phyloP scores from a whole-genome alignment of 208 protist genomes.

The Leishmania guyanensis region DNA sequence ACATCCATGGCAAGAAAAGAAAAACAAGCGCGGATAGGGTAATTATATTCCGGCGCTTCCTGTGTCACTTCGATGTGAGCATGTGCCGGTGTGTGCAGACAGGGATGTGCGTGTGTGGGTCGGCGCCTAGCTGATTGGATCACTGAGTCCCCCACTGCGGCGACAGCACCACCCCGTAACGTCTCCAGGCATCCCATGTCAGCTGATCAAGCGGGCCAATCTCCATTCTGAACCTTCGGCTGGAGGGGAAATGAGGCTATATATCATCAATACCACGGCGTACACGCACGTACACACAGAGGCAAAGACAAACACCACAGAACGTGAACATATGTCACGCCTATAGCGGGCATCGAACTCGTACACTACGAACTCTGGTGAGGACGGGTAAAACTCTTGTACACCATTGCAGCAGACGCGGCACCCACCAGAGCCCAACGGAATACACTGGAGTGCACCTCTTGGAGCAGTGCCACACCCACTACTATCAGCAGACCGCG shows the following conservation, averaged over 20 bases:
- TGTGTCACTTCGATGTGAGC: background rate
- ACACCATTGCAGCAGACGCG: constrained; percentile 9
- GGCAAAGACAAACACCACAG: background rate
- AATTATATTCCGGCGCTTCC: background rate
- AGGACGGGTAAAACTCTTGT: constrained; percentile 5
- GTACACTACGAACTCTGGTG: background rate
- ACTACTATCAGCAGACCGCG: constrained; percentile 35
- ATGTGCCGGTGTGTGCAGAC: background rate
- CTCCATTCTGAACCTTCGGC: background rate
- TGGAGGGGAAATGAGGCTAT: background rate
- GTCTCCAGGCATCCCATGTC: background rate
- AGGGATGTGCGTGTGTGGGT: background rate
- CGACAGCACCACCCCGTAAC: background rate
- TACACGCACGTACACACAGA: background rate
- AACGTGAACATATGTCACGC: background rate
- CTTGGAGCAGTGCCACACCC: constrained; percentile 41
- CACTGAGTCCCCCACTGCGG: background rate
- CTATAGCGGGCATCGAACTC: background rate
- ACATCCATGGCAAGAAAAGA: background rate
- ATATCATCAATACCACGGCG: too few relatives aligned
- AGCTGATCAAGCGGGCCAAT: background rate
- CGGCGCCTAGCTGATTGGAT: background rate
- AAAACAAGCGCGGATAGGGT: too few relatives aligned
- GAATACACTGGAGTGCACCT: constrained; percentile 34
- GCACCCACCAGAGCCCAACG: constrained; percentile 20